Percentiles rank a stretch among this genome's conserved stretches.
Conservation (phyloP, 371 early-diverging fungal species). For the Apophysomyces ossiformis region DNA sequence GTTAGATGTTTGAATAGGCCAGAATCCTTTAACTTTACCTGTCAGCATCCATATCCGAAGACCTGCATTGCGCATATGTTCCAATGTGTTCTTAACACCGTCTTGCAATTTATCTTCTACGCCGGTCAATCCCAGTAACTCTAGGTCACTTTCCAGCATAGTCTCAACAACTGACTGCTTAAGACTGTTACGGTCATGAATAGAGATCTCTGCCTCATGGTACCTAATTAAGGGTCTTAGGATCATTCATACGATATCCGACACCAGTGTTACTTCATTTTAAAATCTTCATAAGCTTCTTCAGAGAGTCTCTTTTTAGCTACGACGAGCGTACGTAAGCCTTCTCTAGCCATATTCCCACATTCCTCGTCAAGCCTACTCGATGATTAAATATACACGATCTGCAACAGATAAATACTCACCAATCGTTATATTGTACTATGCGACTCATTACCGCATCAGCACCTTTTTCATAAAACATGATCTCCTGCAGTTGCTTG, state of each 20-base stretch:
- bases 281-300: slow-evolving; percentile 76
- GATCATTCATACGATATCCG: neutral
- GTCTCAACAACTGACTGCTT: slow-evolving; percentile 74
- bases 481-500: slow-evolving; percentile 66
- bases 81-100: slow-evolving; percentile 92
- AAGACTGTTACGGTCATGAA: slow-evolving; percentile 72
- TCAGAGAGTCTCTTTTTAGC: slow-evolving; percentile 85
- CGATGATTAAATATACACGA: neutral
- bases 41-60: slow-evolving; percentile 99
- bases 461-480: slow-evolving; percentile 97
- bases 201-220: slow-evolving; percentile 74
- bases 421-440: slow-evolving; percentile 96
- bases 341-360: slow-evolving; percentile 99
- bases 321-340: slow-evolving; percentile 97
- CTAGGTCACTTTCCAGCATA: slow-evolving; percentile 86
- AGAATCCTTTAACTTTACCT: slow-evolving; percentile 24
- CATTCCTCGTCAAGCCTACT: slow-evolving; percentile 94
- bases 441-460: slow-evolving; percentile 96
- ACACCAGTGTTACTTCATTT: slow-evolving; percentile 36
- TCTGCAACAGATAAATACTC: neutral
- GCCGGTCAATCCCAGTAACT: slow-evolving; percentile 97
- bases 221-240: slow-evolving; percentile 44
- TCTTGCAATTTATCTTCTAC: slow-evolving; percentile 99
- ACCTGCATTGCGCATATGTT: slow-evolving; percentile 95
- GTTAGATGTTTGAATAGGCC: neutral